Conservation (phyloP, 2,329 filamentous ascomycete genomes). For the Aureobasidium sp. region DNA sequence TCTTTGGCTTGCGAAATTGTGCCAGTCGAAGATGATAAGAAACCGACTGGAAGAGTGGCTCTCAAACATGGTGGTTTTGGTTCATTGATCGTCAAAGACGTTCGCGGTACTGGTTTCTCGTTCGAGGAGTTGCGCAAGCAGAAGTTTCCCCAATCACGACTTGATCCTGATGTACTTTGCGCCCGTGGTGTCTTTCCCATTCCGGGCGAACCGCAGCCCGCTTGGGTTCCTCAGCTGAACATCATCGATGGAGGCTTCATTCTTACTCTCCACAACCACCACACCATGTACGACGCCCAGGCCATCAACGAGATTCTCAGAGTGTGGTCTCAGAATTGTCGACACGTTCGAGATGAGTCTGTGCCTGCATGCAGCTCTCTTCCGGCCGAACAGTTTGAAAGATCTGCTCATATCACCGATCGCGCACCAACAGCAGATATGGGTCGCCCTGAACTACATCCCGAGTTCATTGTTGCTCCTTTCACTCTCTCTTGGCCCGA, state of each 20-base stretch:
- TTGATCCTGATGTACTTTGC: not conserved
- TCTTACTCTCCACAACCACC: not conserved
- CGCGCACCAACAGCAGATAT: not conserved
- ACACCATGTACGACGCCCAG: not conserved
- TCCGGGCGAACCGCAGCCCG: not conserved
- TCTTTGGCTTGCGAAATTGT: not conserved
- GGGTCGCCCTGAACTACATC: not conserved
- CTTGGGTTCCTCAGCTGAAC: not conserved
- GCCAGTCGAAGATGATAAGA: not conserved
- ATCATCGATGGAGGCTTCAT: not conserved
- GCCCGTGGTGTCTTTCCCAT: not conserved
- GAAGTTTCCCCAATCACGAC: not conserved
- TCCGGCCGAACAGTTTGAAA: not conserved
- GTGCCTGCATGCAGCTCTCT: not conserved
- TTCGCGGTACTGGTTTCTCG: not conserved
- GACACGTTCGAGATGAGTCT: not conserved
- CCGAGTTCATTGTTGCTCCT: not conserved
- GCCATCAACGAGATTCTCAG: constrained; percentile 1
- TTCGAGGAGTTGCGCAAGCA: not conserved
- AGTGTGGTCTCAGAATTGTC: not conserved
- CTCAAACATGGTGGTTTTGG: not conserved
- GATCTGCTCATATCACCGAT: not conserved
- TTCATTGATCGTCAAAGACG: not conserved
- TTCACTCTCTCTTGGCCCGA: not conserved
- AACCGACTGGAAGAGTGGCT: not conserved